Percentiles rank a stretch among this genome's conserved stretches.
phyloP scores from a whole-genome alignment of 495 filamentous ascomycete genomes.

The Pyronema omphalodes region DNA sequence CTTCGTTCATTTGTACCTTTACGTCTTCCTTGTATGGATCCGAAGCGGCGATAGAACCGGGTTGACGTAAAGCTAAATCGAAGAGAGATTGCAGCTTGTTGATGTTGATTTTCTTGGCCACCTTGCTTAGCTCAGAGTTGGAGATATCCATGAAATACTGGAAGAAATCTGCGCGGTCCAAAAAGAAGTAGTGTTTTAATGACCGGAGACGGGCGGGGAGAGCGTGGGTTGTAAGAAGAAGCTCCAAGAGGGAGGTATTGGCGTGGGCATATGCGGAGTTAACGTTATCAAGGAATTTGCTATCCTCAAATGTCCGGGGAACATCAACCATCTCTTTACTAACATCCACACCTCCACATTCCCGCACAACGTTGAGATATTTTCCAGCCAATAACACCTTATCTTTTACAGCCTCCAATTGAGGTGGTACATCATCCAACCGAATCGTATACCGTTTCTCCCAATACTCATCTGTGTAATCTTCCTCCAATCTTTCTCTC shows the following conservation, averaged over 20 bases:
- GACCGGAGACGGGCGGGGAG: conserved; percentile 72
- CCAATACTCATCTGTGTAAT: conserved; percentile 99
- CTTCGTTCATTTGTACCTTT: conserved; percentile 90
- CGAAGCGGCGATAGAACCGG: conserved; percentile 79
- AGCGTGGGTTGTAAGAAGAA: conserved; percentile 81
- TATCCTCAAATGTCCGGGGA: conserved; percentile 79
- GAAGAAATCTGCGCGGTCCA: conserved; percentile 94
- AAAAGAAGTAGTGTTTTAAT: conserved; percentile 96
- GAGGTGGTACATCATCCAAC: conserved; percentile 76
- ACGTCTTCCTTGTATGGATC: conserved; percentile 97
- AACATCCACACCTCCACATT: conserved; percentile 90
- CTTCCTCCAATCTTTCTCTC: conserved; percentile 74
- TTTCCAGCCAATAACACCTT: conserved; percentile 91
- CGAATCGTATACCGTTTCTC: conserved; percentile 91
- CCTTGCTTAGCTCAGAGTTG: conserved; percentile 71
- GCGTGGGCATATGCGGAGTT: conserved; percentile 88
- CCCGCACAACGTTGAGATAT: conserved; percentile 91
- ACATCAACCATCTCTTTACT: conserved; percentile 78
- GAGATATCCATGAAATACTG: conserved; percentile 88
- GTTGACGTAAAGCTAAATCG: conserved; percentile 84
- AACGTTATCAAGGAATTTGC: conserved; percentile 72
- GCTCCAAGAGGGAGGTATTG: conserved; percentile 77
- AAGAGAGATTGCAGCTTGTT: conserved; percentile 84
- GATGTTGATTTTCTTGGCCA: conserved; percentile 70
- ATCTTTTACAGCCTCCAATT: conserved; percentile 77